Base-by-base conservation (phyloP, 2,329 filamentous ascomycete species). In the Diatrype stigma region DNA sequence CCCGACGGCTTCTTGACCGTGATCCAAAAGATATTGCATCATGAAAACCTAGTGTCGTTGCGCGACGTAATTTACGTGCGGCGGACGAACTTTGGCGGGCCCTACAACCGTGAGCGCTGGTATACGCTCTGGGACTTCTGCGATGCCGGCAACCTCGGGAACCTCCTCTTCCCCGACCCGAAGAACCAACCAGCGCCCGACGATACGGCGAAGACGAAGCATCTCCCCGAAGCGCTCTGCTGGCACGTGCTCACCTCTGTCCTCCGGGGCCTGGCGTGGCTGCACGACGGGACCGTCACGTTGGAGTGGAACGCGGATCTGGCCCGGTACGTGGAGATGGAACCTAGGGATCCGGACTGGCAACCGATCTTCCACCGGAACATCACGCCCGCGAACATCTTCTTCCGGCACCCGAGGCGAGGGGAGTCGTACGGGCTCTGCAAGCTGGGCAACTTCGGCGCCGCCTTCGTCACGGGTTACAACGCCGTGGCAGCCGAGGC, bases 201-300 rank as follows among this genome's bases (percentile, higher is more conserved):
- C 6, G 21, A 12, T 7, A 23, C 21, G 21, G 11, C 21, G 1
- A 16, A 16, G 40, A 7, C 21, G 4, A 44, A n/a, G 12, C 77
- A 76, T 54, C 60, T 80, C 12, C 78, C 78, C 0, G 79, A 82
- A 56, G 69, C 70, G 2, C 66, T 82, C 12, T 78, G 78, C 55
- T 83, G 79, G 79, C 79, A 82, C 57, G 78, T 82, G 8, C 67
- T 77, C 12, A 60, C 68, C 11, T 75, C 73, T 7, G 62, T 81
- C 45, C 63, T 76, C 14, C 68, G 69, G n/a, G 78, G 77, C 2
- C 67, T 82, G 37, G 63, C 73, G 28, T 81, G 75, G 69, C 63
- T 82, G 19, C 80, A 83, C 59, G 72, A 79, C 42, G 79, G 79
- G 16, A 63, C 48, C 62, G 63, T 4, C 56, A 67, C 56, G 6